Evolutionary conservation across 192 early-diverging fungal species (phyloP).

Genomic region (Geranomyces michiganensis): DNA sequence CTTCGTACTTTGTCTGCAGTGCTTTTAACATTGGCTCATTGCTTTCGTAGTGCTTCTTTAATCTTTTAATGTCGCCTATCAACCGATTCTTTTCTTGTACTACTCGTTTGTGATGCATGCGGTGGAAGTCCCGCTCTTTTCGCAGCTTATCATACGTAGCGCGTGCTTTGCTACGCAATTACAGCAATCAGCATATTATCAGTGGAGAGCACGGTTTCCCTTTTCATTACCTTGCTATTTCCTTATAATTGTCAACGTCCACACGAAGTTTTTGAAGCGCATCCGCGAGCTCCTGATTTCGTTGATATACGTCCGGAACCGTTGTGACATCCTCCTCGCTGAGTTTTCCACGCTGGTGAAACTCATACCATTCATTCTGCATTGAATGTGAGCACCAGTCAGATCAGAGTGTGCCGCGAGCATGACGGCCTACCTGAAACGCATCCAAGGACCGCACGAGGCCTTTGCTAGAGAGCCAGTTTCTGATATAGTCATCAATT

Average conservation of each 20-base stretch:
- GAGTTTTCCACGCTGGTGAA: constrained; percentile 50
- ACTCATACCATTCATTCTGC: constrained; percentile 66
- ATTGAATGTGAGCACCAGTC: not conserved
- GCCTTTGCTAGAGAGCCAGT: constrained; percentile 57
- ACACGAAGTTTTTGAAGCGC: constrained; percentile 48
- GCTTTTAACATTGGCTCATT: constrained; percentile 51
- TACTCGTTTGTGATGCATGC: constrained; percentile 66
- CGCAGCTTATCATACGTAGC: constrained; percentile 60
- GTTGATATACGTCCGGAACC: constrained; percentile 61
- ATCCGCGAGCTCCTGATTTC: constrained; percentile 57
- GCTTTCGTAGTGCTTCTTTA: constrained; percentile 57
- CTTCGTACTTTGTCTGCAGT: constrained; percentile 53
- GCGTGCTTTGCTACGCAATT: constrained; percentile 51
- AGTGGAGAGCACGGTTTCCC: not conserved
- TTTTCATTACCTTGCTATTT: constrained; percentile 52
- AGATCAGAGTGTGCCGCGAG: not conserved
- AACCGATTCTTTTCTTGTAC: constrained; percentile 60
- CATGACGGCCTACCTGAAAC: constrained; percentile 48
- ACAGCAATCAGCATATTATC: not conserved
- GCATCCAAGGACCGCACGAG: constrained; percentile 55
- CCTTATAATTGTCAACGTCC: constrained; percentile 60
- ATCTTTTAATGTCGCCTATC: constrained; percentile 55
- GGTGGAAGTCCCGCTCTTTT: constrained; percentile 62
- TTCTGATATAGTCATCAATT: constrained; percentile 62
- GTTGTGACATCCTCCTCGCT: constrained; percentile 46